phyloP scores from a whole-genome alignment of 192 early-diverging fungal genomes.

The Rhizoclosmatium sp. region DNA sequence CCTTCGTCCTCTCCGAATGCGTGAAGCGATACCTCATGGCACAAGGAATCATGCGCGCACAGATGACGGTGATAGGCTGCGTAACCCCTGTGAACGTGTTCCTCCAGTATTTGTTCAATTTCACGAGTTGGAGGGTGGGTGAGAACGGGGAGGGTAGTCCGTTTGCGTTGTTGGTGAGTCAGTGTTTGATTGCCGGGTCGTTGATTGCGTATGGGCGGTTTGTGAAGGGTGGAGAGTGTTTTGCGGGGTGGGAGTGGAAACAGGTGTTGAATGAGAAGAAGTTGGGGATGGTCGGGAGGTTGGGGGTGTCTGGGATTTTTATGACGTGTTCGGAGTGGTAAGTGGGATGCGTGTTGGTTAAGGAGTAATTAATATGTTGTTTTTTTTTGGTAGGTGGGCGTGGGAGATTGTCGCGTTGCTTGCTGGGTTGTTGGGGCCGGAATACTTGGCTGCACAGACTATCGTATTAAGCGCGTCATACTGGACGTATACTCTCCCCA shows the following conservation, averaged over 20 bases:
- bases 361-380: background rate
- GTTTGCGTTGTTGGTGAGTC: constrained; percentile 76
- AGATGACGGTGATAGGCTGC: constrained; percentile 74
- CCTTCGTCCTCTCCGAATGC: constrained; percentile 84
- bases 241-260: constrained; percentile 84
- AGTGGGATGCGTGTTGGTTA: background rate
- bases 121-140: constrained; percentile 72
- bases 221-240: constrained; percentile 72
- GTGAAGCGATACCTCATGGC: constrained; percentile 86
- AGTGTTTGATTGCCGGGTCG: constrained; percentile 75
- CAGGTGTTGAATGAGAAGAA: constrained; percentile 58
- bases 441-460: constrained; percentile 83
- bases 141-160: constrained; percentile 81
- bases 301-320: constrained; percentile 81
- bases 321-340: constrained; percentile 67
- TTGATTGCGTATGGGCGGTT: constrained; percentile 67
- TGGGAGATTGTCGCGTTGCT: constrained; percentile 58
- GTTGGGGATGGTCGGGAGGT: constrained; percentile 43
- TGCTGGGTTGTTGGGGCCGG: constrained; percentile 79
- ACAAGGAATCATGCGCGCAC: constrained; percentile 88
- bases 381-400: constrained; percentile 51
- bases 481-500: constrained; percentile 77
- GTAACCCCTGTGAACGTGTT: constrained; percentile 76
- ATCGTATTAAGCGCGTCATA: constrained; percentile 78
- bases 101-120: constrained; percentile 84